phyloP scores from a whole-genome alignment of 2,329 filamentous ascomycete species.

The Cercospora sesami region DNA sequence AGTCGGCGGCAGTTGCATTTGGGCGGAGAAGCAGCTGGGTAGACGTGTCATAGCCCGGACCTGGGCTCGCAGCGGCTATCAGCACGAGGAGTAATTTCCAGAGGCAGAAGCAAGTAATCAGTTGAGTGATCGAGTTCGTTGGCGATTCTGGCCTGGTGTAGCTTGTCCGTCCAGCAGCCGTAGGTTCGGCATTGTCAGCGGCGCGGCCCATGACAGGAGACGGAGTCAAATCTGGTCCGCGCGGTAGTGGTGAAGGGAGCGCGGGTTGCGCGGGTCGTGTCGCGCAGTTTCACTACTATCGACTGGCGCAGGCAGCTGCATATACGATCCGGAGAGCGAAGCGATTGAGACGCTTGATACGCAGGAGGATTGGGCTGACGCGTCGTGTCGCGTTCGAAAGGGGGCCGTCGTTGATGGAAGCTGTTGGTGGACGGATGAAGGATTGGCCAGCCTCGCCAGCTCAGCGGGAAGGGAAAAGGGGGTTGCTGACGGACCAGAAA shows the following conservation, averaged over 20 bases:
- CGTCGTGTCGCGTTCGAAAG: not conserved
- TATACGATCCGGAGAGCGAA: not conserved
- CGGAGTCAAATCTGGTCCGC: not conserved
- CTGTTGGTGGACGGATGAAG: not conserved
- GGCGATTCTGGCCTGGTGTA: conserved; percentile 1
- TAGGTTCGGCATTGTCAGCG: not conserved
- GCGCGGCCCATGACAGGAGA: not conserved
- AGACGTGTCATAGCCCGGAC: conserved; percentile 76
- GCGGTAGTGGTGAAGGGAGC: not conserved
- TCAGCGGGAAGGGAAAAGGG: not conserved
- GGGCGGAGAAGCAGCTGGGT: conserved; percentile 54
- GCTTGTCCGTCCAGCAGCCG: conserved; percentile 4
- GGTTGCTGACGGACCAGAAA: not conserved
- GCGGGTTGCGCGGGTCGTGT: not conserved
- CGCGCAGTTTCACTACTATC: not conserved
- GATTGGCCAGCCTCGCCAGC: not conserved
- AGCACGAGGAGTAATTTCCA: conserved; percentile 71
- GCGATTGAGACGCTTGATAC: not conserved
- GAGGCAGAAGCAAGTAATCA: conserved; percentile 49
- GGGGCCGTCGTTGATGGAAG: not conserved
- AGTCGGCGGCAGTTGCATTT: conserved; percentile 19
- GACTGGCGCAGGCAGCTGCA: not conserved
- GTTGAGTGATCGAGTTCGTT: conserved; percentile 18
- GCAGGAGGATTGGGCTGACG: not conserved
- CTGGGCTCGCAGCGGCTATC: conserved; percentile 59